These are phyloP conservation scores for Cetraspora pellucida DNA, from an alignment of 192 early-diverging fungal genomes.

Conservation along the genomic window DNA sequence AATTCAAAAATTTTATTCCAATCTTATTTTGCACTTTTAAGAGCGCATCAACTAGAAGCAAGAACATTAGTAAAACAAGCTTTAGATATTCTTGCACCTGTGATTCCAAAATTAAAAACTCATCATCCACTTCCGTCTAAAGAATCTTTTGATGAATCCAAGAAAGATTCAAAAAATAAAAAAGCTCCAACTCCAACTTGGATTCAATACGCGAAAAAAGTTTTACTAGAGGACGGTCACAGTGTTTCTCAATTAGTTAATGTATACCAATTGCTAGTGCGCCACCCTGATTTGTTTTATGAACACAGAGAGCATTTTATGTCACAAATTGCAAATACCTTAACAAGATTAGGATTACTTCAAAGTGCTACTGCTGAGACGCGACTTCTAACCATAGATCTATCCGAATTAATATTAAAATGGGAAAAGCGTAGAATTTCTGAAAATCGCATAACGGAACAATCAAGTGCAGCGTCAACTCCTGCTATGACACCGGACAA, in stretches of 20 bases:
- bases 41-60: conserved; percentile 88
- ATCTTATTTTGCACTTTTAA: conserved; percentile 80
- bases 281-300: conserved; percentile 90
- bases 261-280: conserved; percentile 89
- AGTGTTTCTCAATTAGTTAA: conserved; percentile 85
- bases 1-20: conserved; percentile 58
- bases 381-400: conserved; percentile 80
- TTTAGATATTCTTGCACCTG: conserved; percentile 89
- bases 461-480: conserved; percentile 25
- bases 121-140: not conserved
- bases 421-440: conserved; percentile 82
- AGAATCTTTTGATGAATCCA: not conserved
- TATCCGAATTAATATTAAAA: conserved; percentile 85
- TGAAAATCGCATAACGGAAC: conserved; percentile 41
- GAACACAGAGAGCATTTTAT: conserved; percentile 87
- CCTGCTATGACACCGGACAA: conserved; percentile 27
- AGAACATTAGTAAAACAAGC: conserved; percentile 90
- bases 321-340: conserved; percentile 80
- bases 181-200: conserved; percentile 63
- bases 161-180: conserved; percentile 25
- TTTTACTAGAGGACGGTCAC: conserved; percentile 93
- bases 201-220: conserved; percentile 83
- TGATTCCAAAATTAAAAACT: conserved; percentile 66
- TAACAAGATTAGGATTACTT: conserved; percentile 86
- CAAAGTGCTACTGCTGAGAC: conserved; percentile 87